Percentiles rank a stretch among this genome's conserved stretches.
Evolutionary conservation across 768 basidiomycete species (phyloP).

Genomic region (Peribolospora kevripleyi): DNA sequence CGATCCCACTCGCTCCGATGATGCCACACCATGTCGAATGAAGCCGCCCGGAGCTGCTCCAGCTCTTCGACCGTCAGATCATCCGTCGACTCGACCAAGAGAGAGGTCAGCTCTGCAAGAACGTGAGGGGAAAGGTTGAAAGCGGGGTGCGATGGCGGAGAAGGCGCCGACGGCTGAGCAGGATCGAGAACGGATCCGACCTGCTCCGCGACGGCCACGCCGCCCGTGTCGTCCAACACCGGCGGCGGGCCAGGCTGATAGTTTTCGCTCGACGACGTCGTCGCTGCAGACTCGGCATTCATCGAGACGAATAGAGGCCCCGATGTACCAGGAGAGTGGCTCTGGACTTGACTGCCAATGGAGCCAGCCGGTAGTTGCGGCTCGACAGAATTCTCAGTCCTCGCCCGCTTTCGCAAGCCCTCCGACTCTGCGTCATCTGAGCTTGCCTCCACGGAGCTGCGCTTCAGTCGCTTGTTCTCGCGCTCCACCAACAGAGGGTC

Average conservation of each 20-base stretch:
- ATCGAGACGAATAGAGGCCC: too few species aligned
- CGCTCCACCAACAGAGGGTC: not conserved
- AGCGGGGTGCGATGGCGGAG: constrained; percentile 18
- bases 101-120: constrained; percentile 28
- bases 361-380: not conserved
- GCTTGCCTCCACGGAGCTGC: too few species aligned
- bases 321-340: too few species aligned
- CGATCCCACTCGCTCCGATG: constrained; percentile 65
- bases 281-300: too few species aligned
- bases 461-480: too few species aligned
- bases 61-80: constrained; percentile 60
- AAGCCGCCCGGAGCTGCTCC: constrained; percentile 73
- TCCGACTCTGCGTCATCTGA: not conserved
- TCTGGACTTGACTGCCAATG: too few species aligned
- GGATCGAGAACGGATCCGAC: too few species aligned
- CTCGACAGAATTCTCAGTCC: constrained; percentile 1
- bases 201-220: not conserved
- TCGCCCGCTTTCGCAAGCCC: constrained; percentile 4
- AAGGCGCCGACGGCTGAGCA: not conserved
- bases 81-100: constrained; percentile 33
- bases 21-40: constrained; percentile 58
- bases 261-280: not conserved
- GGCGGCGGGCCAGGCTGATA: too few species aligned
- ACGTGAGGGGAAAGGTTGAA: constrained; percentile 39
- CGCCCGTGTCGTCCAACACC: not conserved